Percentiles rank a stretch among this genome's conserved stretches.
phyloP scores from a whole-genome alignment of 768 basidiomycete species.

The Boletus pseudopeckii region DNA sequence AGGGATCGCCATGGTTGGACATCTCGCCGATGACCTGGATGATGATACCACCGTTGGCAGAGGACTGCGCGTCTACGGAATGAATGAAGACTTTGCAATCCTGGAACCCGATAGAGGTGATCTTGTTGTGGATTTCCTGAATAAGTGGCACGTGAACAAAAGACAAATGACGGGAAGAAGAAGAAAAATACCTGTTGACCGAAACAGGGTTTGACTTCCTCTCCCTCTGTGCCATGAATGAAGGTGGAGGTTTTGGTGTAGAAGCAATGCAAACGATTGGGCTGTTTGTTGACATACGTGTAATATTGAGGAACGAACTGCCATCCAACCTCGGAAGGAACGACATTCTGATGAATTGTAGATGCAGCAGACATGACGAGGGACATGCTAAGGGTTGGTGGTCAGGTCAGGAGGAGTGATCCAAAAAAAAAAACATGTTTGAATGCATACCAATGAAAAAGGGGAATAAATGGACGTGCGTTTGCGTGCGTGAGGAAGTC shows the following conservation, averaged over 20 bases:
- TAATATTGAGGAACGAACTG: conserved; percentile 99
- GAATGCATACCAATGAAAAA: conserved; percentile 24
- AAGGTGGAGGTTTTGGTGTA: conserved; percentile 98
- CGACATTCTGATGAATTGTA: conserved; percentile 57
- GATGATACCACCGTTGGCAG: conserved; percentile 92
- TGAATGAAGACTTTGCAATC: conserved; percentile 99
- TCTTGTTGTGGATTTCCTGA: conserved; percentile 96
- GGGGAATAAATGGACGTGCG: conserved; percentile 35
- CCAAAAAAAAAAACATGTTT: background rate
- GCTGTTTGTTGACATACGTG: conserved; percentile 97
- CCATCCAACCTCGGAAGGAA: conserved; percentile 97
- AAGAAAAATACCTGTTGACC: conserved; percentile 79
- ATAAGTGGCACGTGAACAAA: conserved; percentile 3
- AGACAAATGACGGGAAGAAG: conserved; percentile 2
- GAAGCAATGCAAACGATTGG: conserved; percentile 95
- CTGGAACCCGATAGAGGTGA: conserved; percentile 88
- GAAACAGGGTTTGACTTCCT: conserved; percentile 83
- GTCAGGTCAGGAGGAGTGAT: conserved; percentile 3
- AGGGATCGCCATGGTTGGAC: conserved; percentile 86
- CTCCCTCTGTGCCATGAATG: conserved; percentile 96
- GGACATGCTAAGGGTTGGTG: conserved; percentile 26
- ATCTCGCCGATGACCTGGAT: conserved; percentile 99
- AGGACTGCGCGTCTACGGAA: conserved; percentile 96
- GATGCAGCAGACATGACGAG: conserved; percentile 41
- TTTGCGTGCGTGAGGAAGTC: conserved; percentile 35